Base-by-base conservation (phyloP, 441 rosid genomes). In the Erodium moschatum region DNA sequence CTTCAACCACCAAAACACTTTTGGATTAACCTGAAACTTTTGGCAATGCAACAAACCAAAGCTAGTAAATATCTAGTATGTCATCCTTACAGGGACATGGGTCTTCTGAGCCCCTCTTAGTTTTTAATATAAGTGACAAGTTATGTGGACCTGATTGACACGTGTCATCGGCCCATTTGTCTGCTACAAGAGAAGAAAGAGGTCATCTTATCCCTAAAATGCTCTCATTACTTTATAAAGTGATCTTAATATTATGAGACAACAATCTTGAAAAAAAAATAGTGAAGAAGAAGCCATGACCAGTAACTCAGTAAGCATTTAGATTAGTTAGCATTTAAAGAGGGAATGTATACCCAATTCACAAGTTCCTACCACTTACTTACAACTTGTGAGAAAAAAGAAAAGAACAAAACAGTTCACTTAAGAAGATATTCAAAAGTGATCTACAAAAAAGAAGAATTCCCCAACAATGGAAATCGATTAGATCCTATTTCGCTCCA, bases 381-480 rank as follows among this genome's bases (percentile, higher is more conserved):
- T 60, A 19, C 64, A 60, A 7, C 64, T 60, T 60, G 3, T 4
- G 20, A 19, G 29, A 60, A 60, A 60, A 60, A 10, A 11, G 7
- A 60, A 60, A 10, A 11, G 7, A 9, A 60, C 16, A 60, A 0
- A 60, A 20, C 21, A 19, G 12, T 9, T 12, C 64, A 21, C 64
- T 60, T 60, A 4, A 60, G 21, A 60, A 12, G 27, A 10, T 7
- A 21, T 60, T 20, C 29, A 60, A 60, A 21, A 60, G 33, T 21
- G 31, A 21, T 60, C 24, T 60, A 60, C n/a, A 60, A 69, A 38
- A 61, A 68, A 62, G 29, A 68, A n/a, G 19, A 44, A 42, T 70
- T 67, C 78, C 80, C 80, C 72, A 48, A 62, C 56, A 67, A 40
- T 60, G 76, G 79, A 78, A 80, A 65, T 58, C 63, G 11, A 65